Evolutionary conservation across 768 basidiomycete species (phyloP), one percentile per base, ranked within the genome.

Genomic region (Agrocybe praecox): DNA sequence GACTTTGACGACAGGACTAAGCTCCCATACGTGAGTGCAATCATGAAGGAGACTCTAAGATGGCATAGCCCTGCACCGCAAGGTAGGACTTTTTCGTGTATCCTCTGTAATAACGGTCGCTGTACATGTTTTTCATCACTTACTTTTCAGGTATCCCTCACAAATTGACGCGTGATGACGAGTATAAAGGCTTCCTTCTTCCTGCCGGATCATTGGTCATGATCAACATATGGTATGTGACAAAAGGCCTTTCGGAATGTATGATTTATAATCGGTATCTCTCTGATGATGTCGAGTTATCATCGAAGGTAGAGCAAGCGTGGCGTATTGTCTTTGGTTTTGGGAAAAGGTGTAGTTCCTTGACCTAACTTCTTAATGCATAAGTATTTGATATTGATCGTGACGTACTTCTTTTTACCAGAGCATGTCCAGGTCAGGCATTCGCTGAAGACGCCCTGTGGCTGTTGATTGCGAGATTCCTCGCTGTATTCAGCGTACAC

Each of bases 1-100:
- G 75, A 72, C 0, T 80, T 86, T 57, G 73, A 70, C 34, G 89
- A 89, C 65, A 74, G 86, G 8, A 54, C 67, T 3, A 71, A 65
- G 1, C 67, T 90, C 53, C 85, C 86, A 2, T 90, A 83, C 67
- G 62, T 63, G 49, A 65, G 56, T 36, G 65, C 66, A 9, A 60
- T 69, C 33, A 49, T 69, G 26, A 36, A 55, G 46, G 67, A 69
- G 47, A 53, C 62, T 19, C 44, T 61, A 18, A 62, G 67, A 47
- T 65, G 59, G 44, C 61, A 63, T 46, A 55, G 49, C 17, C 60
- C 60, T 43, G 58, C 61, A 12, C 67, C 67, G 7, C 63, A 63
- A 6, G 63, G 67, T 65, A 32, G 22, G 63, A 52, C 12, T 22
- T 45, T 29, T 29, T 19, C 21, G 42, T 8, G 21, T 15, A 56